phyloP scores from a whole-genome alignment of 306 rosid genomes.

The Erythrophleum fordii region DNA sequence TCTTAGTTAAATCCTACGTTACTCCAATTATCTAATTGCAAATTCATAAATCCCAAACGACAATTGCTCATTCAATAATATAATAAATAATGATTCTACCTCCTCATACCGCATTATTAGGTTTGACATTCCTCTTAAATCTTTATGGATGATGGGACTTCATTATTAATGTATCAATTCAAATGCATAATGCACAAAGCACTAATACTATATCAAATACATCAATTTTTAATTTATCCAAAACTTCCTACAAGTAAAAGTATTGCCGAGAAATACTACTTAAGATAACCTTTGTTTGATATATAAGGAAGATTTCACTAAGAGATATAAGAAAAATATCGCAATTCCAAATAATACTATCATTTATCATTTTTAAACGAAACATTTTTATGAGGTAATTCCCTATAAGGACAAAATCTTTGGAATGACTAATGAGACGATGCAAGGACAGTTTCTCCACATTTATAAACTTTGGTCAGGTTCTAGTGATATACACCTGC shows the following conservation, averaged over 20 bases:
- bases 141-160: neutral
- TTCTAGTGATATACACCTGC: conserved; percentile 13
- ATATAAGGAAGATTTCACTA: too few relatives aligned
- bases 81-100: neutral
- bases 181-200: conserved; percentile 16
- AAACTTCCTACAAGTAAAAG: too few relatives aligned
- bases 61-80: neutral
- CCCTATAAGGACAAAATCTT: neutral
- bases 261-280: too few relatives aligned
- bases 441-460: conserved; percentile 8
- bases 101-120: neutral
- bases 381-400: neutral
- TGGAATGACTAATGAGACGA: neutral
- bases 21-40: neutral
- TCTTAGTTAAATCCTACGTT: neutral
- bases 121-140: conserved; percentile 3
- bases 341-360: too few relatives aligned
- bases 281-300: too few relatives aligned
- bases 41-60: neutral
- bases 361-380: conserved; percentile 12
- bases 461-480: conserved; percentile 19
- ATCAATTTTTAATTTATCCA: too few relatives aligned
- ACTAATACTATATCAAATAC: too few relatives aligned
- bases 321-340: too few relatives aligned
- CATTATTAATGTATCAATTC: conserved; percentile 2